Evolutionary conservation across 495 filamentous ascomycete genomes (phyloP), one percentile per base, ranked within the genome.

Genomic region (Rhizodiscina lignyota): DNA sequence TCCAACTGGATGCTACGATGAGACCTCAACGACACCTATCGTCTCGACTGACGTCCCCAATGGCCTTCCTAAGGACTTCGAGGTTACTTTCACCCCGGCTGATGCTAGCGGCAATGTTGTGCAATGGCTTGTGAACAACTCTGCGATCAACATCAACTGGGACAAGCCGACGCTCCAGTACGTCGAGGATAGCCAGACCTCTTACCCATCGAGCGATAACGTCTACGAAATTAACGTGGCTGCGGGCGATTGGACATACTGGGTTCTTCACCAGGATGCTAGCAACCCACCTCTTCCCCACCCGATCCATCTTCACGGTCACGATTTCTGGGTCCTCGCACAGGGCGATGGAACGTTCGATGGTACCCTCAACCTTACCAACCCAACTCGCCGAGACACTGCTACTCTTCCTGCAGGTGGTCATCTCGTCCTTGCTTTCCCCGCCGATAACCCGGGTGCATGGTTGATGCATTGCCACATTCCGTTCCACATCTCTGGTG

Each of bases 291-390:
- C 44, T 2, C 33, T 60, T 12, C 48, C 48, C n/a, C 54, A 60
- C 27, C 56, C 56, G 2, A 53, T 60, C 46, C 56, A 59, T 42
- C 42, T 59, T n/a, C 56, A 59, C 37, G 56, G 56, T 6, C 56
- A 59, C 41, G 54, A 58, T 37, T 60, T 58, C 37, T 56, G 45
- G 34, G 42, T 58, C 20, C 53, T 60, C 17, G 54, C 52, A 22
- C 31, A 13, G 39, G 43, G 12, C 21, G 43, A 40, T 16, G 47
- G 49, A 1, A 38, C 18, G 5, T 54, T 45, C 45, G 30, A 32
- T 15, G 42, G 41, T 30, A 41, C 48, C 28, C 42, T 56, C 6
- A 42, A 37, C 6, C 34, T 40, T 5, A 38, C 42, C 22, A 58
- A 48, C 12, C 55, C 53, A 4, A 36, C 41, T 21, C 53, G 55